Base-by-base conservation (phyloP, 1,284 basidiomycete genomes). In the Leccinum angustisporum region DNA sequence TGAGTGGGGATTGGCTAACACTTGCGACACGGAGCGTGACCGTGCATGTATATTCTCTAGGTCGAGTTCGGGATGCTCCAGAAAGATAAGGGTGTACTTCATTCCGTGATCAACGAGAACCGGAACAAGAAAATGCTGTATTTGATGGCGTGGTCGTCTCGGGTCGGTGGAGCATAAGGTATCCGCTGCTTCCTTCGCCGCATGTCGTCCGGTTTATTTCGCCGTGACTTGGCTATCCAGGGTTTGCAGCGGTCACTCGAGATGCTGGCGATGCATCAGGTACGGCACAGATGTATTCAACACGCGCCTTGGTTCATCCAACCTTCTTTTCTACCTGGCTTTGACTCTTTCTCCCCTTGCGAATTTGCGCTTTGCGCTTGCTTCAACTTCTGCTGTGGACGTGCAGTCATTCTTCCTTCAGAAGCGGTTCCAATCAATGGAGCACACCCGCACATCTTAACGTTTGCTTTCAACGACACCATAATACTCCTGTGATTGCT, bases 211-310 rank as follows among this genome's bases (percentile, higher is more conserved):
- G 21, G 25, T 27, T 51, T 16, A 51, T 51, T 16, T 51, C 6
- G 10, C 14, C 18, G 11, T 25, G 25, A 51, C 25, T 27, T 14
- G 48, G 13, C 14, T 27, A 27, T 50, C 14, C 4, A 8, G 13
- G 25, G 83, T 91, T 91, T 74, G 85, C 82, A 54, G 87, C 87
- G 52, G 80, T 84, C 9, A 78, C 72, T 55, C 77, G 76, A 31
- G 75, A 73, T 54, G 69, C 72, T 59, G 74, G 72, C 58, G 69
- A 72, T 57, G 67, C 75, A 54, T 60, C 70, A 66, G 73, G 80
- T 82, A 73, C 66, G 83, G 73, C 21, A 16, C 16, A 61, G 51
- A 16, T 36, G 3, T 21, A 25, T 51, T 57, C 27, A 34, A 52
- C 21, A 1, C 27, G n/a, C 31, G 61, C 36, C 6, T 54, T 54